These are phyloP conservation scores for Staphylotrichum longicolle DNA, from an alignment of 495 filamentous ascomycete species.

Conservation along the genomic window DNA sequence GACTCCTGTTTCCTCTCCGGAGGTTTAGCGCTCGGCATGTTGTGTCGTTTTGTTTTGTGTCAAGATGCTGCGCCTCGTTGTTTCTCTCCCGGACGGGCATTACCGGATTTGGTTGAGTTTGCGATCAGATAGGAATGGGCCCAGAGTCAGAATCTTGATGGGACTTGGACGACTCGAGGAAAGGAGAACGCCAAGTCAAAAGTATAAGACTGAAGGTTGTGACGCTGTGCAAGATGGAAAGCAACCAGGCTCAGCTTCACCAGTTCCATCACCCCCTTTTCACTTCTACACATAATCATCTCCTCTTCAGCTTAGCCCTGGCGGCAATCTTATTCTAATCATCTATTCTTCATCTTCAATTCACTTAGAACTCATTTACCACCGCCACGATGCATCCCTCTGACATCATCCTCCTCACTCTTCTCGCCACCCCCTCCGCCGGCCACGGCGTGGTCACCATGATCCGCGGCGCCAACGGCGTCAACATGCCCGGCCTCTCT, in stretches of 20 bases:
- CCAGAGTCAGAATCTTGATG: background rate
- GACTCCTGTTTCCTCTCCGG: constrained; percentile 10
- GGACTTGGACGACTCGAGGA: background rate
- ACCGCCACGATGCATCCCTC: constrained; percentile 35
- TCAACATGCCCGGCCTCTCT: constrained; percentile 53
- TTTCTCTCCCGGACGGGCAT: background rate
- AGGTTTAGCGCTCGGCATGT: background rate
- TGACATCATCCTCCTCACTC: constrained; percentile 26
- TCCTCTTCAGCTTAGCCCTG: constrained; percentile 7
- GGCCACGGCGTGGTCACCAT: constrained; percentile 52
- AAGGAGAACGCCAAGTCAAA: background rate
- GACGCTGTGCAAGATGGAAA: background rate
- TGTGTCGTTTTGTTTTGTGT: constrained; percentile 11
- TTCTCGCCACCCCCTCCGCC: constrained; percentile 32
- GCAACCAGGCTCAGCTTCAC: constrained; percentile 8
- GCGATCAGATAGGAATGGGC: background rate
- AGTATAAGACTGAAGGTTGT: background rate
- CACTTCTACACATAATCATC: background rate
- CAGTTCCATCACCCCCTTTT: background rate
- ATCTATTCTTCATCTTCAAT: background rate
- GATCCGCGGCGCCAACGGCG: constrained; percentile 53
- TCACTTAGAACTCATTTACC: background rate
- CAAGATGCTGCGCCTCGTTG: constrained; percentile 14
- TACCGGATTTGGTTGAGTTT: constrained; percentile 5
- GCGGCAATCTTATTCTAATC: constrained; percentile 8